Conservation (phyloP, 2,329 filamentous ascomycete species). For the Stagonosporopsis tanaceti region DNA sequence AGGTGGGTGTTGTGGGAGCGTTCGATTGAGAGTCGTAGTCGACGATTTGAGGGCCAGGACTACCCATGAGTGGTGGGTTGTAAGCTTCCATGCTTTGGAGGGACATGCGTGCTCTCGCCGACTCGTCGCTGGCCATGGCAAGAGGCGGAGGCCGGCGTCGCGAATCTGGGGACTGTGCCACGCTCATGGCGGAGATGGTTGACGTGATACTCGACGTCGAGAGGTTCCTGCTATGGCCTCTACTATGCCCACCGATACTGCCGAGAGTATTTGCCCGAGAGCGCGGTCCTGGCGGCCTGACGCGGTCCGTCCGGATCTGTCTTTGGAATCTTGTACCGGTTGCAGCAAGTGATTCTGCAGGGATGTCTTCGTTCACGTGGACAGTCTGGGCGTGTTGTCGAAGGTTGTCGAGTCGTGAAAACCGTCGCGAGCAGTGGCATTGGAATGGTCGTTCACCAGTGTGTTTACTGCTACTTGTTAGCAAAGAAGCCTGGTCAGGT, state of each 20-base stretch:
- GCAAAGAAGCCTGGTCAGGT: slow-evolving; percentile 18
- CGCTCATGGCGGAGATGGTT: slow-evolving; percentile 72
- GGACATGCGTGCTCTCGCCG: slow-evolving; percentile 64
- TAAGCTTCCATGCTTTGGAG: slow-evolving; percentile 67
- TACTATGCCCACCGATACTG: slow-evolving; percentile 72
- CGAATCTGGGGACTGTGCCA: slow-evolving; percentile 54
- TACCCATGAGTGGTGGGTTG: slow-evolving; percentile 67
- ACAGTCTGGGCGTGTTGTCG: slow-evolving; percentile 97
- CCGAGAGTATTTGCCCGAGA: slow-evolving; percentile 80
- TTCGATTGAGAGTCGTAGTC: slow-evolving; percentile 71
- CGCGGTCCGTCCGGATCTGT: slow-evolving; percentile 87
- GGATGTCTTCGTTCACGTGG: slow-evolving; percentile 97
- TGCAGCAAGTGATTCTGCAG: slow-evolving; percentile 89
- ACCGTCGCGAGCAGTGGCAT: slow-evolving; percentile 91
- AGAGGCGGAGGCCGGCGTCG: slow-evolving; percentile 80
- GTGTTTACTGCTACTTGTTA: slow-evolving; percentile 74
- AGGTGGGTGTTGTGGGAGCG: slow-evolving; percentile 83
- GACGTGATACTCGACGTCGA: slow-evolving; percentile 89
- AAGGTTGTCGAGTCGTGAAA: slow-evolving; percentile 93
- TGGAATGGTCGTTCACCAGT: slow-evolving; percentile 96
- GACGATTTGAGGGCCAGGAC: slow-evolving; percentile 70
- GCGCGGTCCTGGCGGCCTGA: slow-evolving; percentile 75
- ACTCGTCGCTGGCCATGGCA: slow-evolving; percentile 78
- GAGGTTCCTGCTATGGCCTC: slow-evolving; percentile 84
- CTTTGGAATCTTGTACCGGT: slow-evolving; percentile 91